Percentiles rank a stretch among this genome's conserved stretches.
phyloP scores from a whole-genome alignment of 176 grass and related monocot genomes.

The Oryza australiensis region DNA sequence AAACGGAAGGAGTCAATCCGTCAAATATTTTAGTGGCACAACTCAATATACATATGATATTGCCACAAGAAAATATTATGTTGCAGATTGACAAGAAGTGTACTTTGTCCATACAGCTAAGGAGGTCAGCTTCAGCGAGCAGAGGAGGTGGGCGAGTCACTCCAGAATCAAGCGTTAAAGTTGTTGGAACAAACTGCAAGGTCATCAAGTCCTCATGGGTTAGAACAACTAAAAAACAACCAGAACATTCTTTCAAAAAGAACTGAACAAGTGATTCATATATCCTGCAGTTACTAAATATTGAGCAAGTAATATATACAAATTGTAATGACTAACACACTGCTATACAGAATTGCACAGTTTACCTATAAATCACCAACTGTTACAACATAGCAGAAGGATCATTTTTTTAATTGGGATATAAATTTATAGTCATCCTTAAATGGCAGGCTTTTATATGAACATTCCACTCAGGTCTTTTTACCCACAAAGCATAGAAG shows the following conservation, averaged over 20 bases:
- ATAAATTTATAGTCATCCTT: constrained; percentile 3
- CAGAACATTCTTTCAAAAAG: constrained; percentile 6
- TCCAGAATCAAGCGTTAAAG: constrained; percentile 94
- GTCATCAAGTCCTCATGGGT: background rate
- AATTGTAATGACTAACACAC: background rate
- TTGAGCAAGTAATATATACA: background rate
- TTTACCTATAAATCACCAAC: constrained; percentile 4
- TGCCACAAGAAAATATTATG: constrained; percentile 24
- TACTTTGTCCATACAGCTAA: constrained; percentile 97
- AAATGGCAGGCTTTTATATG: background rate
- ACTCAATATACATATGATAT: constrained; percentile 9
- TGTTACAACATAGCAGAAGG: background rate
- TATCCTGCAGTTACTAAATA: constrained; percentile 3
- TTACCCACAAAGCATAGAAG: background rate
- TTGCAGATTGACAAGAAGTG: constrained; percentile 20
- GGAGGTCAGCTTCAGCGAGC: constrained; percentile 95
- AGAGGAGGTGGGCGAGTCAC: constrained; percentile 88
- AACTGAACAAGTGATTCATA: background rate
- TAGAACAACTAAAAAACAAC: background rate
- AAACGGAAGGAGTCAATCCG: constrained; percentile 29
- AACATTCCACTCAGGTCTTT: background rate
- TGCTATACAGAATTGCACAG: constrained; percentile 6
- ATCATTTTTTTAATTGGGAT: constrained; percentile 1
- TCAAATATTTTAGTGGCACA: constrained; percentile 25
- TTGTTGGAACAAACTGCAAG: constrained; percentile 85